Evolutionary conservation across 1,139 yeast species (phyloP), one percentile per base, ranked within the genome.

Genomic region (Candida labiduridarum): DNA sequence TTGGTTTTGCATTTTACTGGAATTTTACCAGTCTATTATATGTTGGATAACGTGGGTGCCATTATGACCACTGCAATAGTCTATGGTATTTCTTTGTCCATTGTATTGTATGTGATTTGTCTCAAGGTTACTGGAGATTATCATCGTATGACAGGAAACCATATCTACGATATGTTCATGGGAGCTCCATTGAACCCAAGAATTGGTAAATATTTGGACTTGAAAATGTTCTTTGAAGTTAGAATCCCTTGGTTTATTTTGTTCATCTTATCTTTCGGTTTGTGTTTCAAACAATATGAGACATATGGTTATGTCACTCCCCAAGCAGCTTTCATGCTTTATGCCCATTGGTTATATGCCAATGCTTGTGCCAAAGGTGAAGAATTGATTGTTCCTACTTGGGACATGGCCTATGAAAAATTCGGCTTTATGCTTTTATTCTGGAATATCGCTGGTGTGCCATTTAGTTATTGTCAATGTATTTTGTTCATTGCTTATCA

Each of bases 361-460:
- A 94, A 94, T 66, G 97, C 97, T 2, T 94, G 98, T 72, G 87
- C 96, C 53, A 94, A 94, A 72, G 99, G 97, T 58, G 99, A 94
- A 73, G 98, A 95, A 67, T 78, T 92, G 62, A 92, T 94, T 67
- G 96, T 92, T 53, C 97, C 98, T 57, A 87, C 97, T 16, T 94
- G 99, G 99, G 99, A 94, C 69, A 92, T 94, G 97, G 97, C 96
- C 44, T 94, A 94, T 69, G 99, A 94, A 69, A 94, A 95, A 72
- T 94, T 94, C 62, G 99, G 99, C 11, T 94, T 95, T 76, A 91
- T 94, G 97, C 83, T 94, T 59, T 84, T 92, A 60, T 94, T 94
- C 79, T 94, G 99, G 99, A 94, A 94, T 74, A 90, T 94, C 69
- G 97, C 98, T 36, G 99, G 99, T 61, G 99, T 94, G 40, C 99